phyloP scores from a whole-genome alignment of 2,329 filamentous ascomycete genomes.

The Orbilia ellipsospora region DNA sequence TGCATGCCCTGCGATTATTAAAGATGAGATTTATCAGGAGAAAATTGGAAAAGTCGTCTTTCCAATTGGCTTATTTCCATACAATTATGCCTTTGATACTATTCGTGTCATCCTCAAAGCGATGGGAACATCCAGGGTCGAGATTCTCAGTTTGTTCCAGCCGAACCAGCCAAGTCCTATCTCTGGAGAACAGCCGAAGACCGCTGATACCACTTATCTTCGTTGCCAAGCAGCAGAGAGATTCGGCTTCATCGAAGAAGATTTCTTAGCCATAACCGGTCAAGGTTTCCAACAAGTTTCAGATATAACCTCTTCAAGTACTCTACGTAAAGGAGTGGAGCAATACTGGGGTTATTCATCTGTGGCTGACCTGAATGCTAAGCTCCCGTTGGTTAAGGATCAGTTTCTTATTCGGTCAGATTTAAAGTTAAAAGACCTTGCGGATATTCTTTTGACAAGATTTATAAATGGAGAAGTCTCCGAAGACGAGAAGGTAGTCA shows the following conservation, averaged over 20 bases:
- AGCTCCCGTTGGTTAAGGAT: slow-evolving; percentile 6
- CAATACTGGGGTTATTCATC: slow-evolving; percentile 15
- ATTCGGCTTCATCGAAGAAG: slow-evolving; percentile 9
- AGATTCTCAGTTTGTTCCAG: slow-evolving; percentile 1
- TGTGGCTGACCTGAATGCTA: neutral
- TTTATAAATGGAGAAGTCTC: slow-evolving; percentile 3
- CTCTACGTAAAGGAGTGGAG: neutral
- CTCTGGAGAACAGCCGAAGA: neutral
- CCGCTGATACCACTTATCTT: neutral
- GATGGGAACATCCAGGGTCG: slow-evolving; percentile 4
- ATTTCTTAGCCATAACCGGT: slow-evolving; percentile 11
- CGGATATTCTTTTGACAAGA: neutral
- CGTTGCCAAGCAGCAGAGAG: slow-evolving; percentile 5
- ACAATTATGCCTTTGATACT: slow-evolving; percentile 37
- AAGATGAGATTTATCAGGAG: slow-evolving; percentile 12
- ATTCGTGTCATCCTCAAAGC: slow-evolving; percentile 11
- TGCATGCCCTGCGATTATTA: neutral
- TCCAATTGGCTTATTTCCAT: slow-evolving; percentile 36
- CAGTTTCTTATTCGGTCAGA: slow-evolving; percentile 3
- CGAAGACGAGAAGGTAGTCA: slow-evolving; percentile 4
- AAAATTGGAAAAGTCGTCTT: slow-evolving; percentile 16
- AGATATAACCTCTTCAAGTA: too few species aligned
- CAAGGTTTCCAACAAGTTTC: neutral
- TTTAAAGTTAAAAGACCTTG: slow-evolving; percentile 7
- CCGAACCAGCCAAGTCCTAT: neutral